A percentile compares a stretch with the other conserved stretches of the same genome.
Evolutionary conservation across 225 moss, liverwort and hornwort species (phyloP).

Genomic region (Rhytidiadelphus loreus): DNA sequence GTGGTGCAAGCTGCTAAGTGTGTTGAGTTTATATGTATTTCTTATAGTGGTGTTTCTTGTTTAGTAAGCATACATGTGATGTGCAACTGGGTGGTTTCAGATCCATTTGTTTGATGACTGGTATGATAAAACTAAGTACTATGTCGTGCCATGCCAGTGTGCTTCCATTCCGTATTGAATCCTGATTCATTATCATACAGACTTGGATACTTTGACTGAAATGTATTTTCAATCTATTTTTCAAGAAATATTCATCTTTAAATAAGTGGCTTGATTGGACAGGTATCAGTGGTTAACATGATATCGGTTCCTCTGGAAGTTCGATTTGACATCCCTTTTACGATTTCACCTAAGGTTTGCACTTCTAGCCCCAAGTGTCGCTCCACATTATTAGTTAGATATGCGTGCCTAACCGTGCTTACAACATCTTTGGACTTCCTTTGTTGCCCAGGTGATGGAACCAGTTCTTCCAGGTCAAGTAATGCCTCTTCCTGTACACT

Average conservation of each 20-base stretch:
- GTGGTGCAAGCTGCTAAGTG: not conserved
- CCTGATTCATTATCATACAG: not conserved
- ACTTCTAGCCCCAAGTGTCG: not conserved
- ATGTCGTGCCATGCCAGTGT: not conserved
- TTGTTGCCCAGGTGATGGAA: conserved; percentile 64
- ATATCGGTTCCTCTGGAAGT: conserved; percentile 75
- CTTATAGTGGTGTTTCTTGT: not conserved
- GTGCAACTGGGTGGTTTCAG: not conserved
- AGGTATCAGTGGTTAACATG: conserved; percentile 85
- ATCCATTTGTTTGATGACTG: not conserved
- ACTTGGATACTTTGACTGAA: not conserved
- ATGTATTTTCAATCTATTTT: not conserved
- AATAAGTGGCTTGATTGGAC: conserved; percentile 10
- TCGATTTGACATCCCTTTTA: conserved; percentile 90
- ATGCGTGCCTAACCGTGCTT: not conserved
- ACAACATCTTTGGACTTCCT: not conserved
- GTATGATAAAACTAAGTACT: not conserved
- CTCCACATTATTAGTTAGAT: not conserved
- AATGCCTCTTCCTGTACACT: conserved; percentile 76
- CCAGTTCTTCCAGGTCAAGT: conserved; percentile 79
- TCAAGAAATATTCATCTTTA: not conserved
- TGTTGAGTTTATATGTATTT: not conserved
- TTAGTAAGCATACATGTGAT: not conserved
- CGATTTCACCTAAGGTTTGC: conserved; percentile 81
- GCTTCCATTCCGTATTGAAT: not conserved